phyloP scores from a whole-genome alignment of 129 eudicot genomes.

The Apium graveolens region DNA sequence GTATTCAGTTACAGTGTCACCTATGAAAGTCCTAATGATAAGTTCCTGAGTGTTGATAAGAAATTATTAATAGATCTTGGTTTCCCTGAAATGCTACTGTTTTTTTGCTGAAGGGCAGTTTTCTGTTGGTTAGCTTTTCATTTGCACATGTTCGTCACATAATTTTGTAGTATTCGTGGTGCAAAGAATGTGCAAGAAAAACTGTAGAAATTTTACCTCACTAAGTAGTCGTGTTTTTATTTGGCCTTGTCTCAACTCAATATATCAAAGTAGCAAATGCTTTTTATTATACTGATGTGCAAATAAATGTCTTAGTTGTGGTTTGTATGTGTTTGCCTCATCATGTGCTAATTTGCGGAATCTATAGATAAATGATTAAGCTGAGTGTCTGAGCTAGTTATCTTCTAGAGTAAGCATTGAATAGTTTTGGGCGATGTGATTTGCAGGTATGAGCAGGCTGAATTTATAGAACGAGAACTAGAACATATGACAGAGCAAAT shows the following conservation, averaged over 20 bases:
- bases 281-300: neutral
- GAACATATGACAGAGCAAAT: slow-evolving; percentile 83
- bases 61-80: neutral
- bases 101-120: neutral
- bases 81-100: neutral
- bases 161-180: neutral
- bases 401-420: neutral
- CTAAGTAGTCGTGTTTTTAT: neutral
- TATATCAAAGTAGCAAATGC: neutral
- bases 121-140: neutral
- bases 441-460: slow-evolving; percentile 95
- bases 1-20: neutral
- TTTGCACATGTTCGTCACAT: neutral
- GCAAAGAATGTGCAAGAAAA: neutral
- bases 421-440: neutral
- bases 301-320: neutral
- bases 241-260: neutral
- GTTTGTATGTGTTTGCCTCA: neutral
- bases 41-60: neutral
- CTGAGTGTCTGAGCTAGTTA: neutral
- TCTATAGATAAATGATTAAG: neutral
- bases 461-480: slow-evolving; percentile 77
- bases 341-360: neutral
- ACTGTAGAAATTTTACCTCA: neutral
- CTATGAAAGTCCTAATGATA: neutral